Evolutionary conservation across 2,329 filamentous ascomycete species (phyloP).

Genomic region (Dactylellina parvicollis): DNA sequence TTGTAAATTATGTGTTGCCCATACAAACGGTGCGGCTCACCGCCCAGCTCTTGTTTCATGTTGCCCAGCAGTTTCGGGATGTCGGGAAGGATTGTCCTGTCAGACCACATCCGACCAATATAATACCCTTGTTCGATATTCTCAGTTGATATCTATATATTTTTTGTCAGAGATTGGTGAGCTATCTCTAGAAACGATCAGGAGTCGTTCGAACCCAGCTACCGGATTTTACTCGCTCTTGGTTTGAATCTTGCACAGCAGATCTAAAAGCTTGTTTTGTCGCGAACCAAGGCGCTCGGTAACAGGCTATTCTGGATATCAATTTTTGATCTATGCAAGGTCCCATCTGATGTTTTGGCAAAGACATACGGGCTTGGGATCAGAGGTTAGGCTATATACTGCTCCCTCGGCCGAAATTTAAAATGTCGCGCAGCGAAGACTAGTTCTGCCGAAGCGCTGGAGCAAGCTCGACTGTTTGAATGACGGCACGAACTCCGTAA

Average conservation of each 20-base stretch:
- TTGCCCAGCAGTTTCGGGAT: conserved; percentile 50
- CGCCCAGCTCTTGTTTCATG: conserved; percentile 48
- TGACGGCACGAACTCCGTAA: neutral
- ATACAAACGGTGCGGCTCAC: conserved; percentile 31
- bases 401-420: conserved; percentile 3
- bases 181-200: neutral
- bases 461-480: too few relatives aligned
- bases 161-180: conserved; percentile 49
- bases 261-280: conserved; percentile 47
- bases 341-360: conserved; percentile 38
- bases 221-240: conserved; percentile 33
- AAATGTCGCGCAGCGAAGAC: neutral
- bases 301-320: conserved; percentile 52
- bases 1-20: conserved; percentile 49
- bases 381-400: conserved; percentile 45
- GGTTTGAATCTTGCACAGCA: neutral
- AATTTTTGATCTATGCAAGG: conserved; percentile 32
- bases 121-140: conserved; percentile 20
- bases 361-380: conserved; percentile 15
- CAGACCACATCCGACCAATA: conserved; percentile 33
- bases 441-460: too few relatives aligned
- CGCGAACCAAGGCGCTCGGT: conserved; percentile 37
- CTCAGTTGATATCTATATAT: too few relatives aligned
- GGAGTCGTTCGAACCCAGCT: conserved; percentile 22
- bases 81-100: conserved; percentile 53